Percentiles rank a stretch among this genome's conserved stretches.
Conservation (phyloP, 106 monocot species). For the Dendrobium nobile region DNA sequence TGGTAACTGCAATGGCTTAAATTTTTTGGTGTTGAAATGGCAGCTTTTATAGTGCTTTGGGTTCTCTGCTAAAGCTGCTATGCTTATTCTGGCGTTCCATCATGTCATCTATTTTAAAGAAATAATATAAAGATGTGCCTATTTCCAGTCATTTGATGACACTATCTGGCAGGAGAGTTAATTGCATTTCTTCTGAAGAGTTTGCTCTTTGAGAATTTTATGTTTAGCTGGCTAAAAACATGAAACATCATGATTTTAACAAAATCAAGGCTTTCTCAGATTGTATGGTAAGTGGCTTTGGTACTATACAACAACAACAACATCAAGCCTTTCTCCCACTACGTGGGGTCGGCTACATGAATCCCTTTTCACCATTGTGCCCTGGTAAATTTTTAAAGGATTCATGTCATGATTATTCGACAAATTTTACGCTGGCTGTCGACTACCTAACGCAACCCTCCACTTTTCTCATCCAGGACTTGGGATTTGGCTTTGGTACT, state of each 20-base stretch:
- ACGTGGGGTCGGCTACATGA: too few species aligned
- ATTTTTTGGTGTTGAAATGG: not conserved
- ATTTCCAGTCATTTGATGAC: not conserved
- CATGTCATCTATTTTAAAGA: not conserved
- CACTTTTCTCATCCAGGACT: too few species aligned
- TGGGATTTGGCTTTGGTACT: not conserved
- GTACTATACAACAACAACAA: too few species aligned
- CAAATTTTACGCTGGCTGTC: too few species aligned
- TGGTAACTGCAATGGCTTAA: not conserved
- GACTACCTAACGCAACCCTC: too few species aligned
- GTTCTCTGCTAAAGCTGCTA: not conserved
- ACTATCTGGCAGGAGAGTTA: not conserved
- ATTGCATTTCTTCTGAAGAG: not conserved
- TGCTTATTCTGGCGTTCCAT: not conserved
- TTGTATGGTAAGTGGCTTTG: not conserved
- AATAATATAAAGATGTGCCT: not conserved
- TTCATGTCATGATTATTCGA: too few species aligned
- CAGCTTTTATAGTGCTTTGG: not conserved
- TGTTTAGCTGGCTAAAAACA: not conserved
- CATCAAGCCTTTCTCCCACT: too few species aligned
- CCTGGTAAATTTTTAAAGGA: too few species aligned
- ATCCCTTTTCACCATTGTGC: too few species aligned
- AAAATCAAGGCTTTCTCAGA: not conserved
- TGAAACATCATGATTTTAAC: not conserved
- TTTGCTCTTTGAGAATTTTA: not conserved